Evolutionary conservation across 768 basidiomycete species (phyloP).

Genomic region (Suillus clintonianus): DNA sequence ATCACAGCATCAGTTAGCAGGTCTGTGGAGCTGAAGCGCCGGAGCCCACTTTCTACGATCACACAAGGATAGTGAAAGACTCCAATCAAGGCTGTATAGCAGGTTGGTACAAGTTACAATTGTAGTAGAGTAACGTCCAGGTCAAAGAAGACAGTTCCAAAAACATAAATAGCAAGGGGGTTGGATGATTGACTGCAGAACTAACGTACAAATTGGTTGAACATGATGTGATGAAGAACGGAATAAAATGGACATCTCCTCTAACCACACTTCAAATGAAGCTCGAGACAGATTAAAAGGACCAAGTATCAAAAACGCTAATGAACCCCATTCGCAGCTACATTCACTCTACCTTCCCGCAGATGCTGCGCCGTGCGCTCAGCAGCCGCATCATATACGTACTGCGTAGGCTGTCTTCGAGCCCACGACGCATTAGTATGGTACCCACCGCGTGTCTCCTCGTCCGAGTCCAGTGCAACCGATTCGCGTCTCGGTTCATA

Average conservation of each 20-base stretch:
- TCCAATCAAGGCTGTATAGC: too few relatives aligned
- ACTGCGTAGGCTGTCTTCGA: constrained; percentile 56
- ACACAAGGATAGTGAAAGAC: too few relatives aligned
- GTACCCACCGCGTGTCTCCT: constrained; percentile 18
- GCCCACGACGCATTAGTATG: constrained; percentile 24
- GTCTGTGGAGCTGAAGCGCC: neutral
- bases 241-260: neutral
- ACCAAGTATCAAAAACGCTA: constrained; percentile 25
- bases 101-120: neutral
- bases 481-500: constrained; percentile 42
- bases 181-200: constrained; percentile 8
- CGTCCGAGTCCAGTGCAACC: constrained; percentile 45
- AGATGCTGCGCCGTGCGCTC: constrained; percentile 71
- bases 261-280: neutral
- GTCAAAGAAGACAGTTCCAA: neutral
- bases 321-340: constrained; percentile 50
- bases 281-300: neutral
- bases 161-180: constrained; percentile 6
- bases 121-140: neutral
- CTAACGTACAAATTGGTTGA: constrained; percentile 9
- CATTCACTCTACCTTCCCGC: constrained; percentile 35
- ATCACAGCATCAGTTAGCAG: neutral
- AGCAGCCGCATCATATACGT: constrained; percentile 92
- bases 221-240: neutral
- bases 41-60: neutral